These are phyloP conservation scores for Boletus rubescentipes DNA, from an alignment of 768 basidiomycete genomes.

Conservation along the genomic window DNA sequence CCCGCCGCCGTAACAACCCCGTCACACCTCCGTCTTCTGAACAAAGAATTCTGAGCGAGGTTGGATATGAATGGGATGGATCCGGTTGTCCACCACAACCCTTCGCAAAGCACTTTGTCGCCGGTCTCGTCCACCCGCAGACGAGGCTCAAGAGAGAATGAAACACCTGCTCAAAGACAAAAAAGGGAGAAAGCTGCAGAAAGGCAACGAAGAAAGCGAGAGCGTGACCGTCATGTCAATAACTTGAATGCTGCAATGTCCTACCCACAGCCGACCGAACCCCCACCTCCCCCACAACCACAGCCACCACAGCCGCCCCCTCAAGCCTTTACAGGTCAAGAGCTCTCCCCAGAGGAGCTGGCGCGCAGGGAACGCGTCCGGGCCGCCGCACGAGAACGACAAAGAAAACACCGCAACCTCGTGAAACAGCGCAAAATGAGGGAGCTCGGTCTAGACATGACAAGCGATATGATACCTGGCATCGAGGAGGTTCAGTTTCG, in stretches of 20 bases:
- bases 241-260: constrained; percentile 43
- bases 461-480: constrained; percentile 63
- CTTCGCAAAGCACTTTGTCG: constrained; percentile 32
- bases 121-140: constrained; percentile 44
- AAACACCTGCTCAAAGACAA: constrained; percentile 67
- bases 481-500: constrained; percentile 70
- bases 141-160: constrained; percentile 62
- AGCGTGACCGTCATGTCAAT: constrained; percentile 55
- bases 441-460: constrained; percentile 81
- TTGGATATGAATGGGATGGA: constrained; percentile 34
- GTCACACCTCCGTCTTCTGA: constrained; percentile 30
- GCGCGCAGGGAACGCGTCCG: constrained; percentile 70
- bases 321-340: constrained; percentile 27
- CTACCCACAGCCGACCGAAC: constrained; percentile 36
- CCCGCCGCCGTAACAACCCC: constrained; percentile 34
- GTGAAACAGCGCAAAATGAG: constrained; percentile 81
- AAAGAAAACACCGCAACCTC: constrained; percentile 76
- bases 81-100: constrained; percentile 33
- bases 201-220: constrained; percentile 79
- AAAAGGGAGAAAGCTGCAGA: constrained; percentile 89
- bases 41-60: constrained; percentile 8
- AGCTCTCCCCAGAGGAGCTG: constrained; percentile 62
- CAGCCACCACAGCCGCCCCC: constrained; percentile 30
- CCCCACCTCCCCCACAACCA: constrained; percentile 34
- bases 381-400: constrained; percentile 75